Percentiles rank a stretch among this genome's conserved stretches.
phyloP scores from a whole-genome alignment of 306 rosid species.

The Rosa multiflora region DNA sequence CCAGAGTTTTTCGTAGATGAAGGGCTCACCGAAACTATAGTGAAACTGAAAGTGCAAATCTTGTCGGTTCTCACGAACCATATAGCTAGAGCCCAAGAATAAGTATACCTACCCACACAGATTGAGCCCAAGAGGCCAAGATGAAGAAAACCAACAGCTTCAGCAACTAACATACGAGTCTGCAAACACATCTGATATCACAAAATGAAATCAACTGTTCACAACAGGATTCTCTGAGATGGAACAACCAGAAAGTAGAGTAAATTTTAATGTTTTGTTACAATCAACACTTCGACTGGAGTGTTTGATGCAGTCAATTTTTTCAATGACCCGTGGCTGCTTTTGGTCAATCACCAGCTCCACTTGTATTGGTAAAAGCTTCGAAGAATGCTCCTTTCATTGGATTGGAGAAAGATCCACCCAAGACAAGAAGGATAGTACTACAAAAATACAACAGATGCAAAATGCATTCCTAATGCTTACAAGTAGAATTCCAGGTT shows the following conservation, averaged over 20 bases:
- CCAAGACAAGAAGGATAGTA: neutral
- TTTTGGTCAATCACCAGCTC: constrained; percentile 21
- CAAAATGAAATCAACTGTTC: neutral
- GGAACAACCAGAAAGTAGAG: constrained; percentile 12
- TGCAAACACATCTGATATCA: constrained; percentile 9
- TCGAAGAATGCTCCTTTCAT: constrained; percentile 14
- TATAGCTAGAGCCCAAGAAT: neutral
- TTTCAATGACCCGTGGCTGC: constrained; percentile 7
- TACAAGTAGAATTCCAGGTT: neutral
- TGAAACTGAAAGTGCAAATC: neutral
- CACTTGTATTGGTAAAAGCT: constrained; percentile 4
- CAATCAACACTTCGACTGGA: constrained; percentile 2
- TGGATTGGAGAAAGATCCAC: constrained; percentile 10
- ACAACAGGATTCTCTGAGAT: neutral
- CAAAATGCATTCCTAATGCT: neutral
- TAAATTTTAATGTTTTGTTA: neutral
- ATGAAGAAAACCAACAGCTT: neutral
- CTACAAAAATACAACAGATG: constrained; percentile 1
- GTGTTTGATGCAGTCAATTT: constrained; percentile 1
- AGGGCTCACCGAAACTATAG: too few relatives aligned
- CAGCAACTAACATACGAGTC: neutral
- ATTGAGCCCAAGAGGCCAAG: neutral
- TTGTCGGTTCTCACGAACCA: neutral
- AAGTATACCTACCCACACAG: neutral
- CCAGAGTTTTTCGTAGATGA: neutral